These are phyloP conservation scores for Phaeosphaeria sp. DNA, from an alignment of 2,329 filamentous ascomycete genomes.

Conservation along the genomic window DNA sequence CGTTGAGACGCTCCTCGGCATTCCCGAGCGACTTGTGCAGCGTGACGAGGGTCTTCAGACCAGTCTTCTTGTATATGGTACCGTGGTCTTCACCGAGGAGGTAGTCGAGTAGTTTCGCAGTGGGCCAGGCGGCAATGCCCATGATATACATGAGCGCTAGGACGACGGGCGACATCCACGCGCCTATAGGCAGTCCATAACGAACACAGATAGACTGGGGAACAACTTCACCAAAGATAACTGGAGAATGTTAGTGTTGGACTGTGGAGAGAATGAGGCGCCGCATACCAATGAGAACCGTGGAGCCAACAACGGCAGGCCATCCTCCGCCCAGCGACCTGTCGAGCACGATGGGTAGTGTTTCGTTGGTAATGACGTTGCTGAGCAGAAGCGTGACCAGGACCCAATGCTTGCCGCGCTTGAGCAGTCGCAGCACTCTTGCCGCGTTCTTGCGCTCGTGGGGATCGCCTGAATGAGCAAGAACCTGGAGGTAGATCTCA, in stretches of 20 bases:
- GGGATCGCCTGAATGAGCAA: constrained; percentile 82
- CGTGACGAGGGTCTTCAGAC: constrained; percentile 93
- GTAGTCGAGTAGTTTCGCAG: constrained; percentile 92
- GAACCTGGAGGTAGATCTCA: constrained; percentile 95
- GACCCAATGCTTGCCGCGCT: constrained; percentile 96
- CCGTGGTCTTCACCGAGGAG: constrained; percentile 94
- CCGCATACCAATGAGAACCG: constrained; percentile 83
- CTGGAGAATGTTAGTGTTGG: constrained; percentile 54
- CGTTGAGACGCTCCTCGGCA: constrained; percentile 84
- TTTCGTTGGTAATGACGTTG: constrained; percentile 98
- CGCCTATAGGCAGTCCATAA: constrained; percentile 92
- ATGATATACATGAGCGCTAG: constrained; percentile 90
- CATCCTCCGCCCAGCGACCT: constrained; percentile 92
- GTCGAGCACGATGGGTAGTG: constrained; percentile 87
- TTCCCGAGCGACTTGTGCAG: constrained; percentile 90
- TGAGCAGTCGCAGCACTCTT: constrained; percentile 79
- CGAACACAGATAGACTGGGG: constrained; percentile 96
- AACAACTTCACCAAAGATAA: constrained; percentile 97
- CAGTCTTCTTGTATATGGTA: constrained; percentile 97
- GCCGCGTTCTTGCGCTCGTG: constrained; percentile 86
- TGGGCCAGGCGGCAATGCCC: constrained; percentile 90
- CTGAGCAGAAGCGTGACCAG: constrained; percentile 90
- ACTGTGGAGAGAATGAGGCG: not conserved
- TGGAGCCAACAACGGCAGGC: constrained; percentile 92
- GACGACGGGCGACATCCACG: constrained; percentile 89